Evolutionary conservation across 2,329 filamentous ascomycete species (phyloP).

Genomic region (Sphaerulina vaccinii): DNA sequence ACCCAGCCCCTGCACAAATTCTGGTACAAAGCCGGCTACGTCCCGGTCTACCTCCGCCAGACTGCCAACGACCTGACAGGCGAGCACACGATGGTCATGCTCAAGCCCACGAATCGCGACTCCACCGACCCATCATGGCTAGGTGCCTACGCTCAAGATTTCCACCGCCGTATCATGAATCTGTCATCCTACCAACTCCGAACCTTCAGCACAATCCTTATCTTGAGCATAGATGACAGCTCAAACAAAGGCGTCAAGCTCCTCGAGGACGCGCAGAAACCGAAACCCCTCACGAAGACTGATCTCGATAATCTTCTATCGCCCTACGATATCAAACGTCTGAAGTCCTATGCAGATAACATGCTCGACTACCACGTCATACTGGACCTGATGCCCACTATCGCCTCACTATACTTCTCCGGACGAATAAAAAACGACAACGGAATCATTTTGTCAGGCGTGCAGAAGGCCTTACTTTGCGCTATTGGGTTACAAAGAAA

Average conservation of each 20-base stretch:
- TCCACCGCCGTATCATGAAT: conserved; percentile 88
- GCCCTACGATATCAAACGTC: conserved; percentile 89
- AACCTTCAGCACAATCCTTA: conserved; percentile 71
- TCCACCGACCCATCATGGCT: conserved; percentile 75
- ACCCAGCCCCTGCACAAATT: conserved; percentile 88
- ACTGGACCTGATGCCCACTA: conserved; percentile 80
- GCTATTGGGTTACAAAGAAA: conserved; percentile 90
- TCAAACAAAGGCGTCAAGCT: conserved; percentile 67
- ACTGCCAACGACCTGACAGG: conserved; percentile 95
- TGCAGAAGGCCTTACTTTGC: conserved; percentile 85
- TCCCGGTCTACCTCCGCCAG: conserved; percentile 89
- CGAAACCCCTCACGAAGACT: conserved; percentile 63
- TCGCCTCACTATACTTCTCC: conserved; percentile 82
- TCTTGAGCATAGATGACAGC: conserved; percentile 84
- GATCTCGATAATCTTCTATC: conserved; percentile 78
- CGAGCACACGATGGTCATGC: conserved; percentile 97
- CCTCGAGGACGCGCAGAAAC: conserved; percentile 55
- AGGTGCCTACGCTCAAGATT: conserved; percentile 85
- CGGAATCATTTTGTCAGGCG: conserved; percentile 68
- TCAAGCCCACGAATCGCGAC: conserved; percentile 67
- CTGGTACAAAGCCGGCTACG: conserved; percentile 87
- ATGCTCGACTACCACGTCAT: conserved; percentile 98
- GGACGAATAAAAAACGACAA: conserved; percentile 58
- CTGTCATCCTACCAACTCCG: conserved; percentile 92
- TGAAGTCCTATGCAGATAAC: conserved; percentile 94